Evolutionary conservation across 331 rosid species (phyloP).

Genomic region (Rhamnella rubrinervis): DNA sequence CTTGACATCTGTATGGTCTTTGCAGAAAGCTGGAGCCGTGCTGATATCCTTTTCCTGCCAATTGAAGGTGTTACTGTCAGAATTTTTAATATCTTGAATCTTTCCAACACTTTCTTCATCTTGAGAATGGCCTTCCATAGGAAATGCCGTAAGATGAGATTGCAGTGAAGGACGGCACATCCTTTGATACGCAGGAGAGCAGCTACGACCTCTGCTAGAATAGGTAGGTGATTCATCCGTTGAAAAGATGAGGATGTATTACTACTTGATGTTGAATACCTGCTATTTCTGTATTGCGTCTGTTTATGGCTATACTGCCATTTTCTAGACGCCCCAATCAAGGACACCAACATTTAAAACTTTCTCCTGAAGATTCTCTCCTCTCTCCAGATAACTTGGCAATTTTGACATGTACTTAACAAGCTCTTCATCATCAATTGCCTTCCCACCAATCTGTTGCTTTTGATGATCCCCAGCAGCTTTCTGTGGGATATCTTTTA

Average conservation of each 20-base stretch:
- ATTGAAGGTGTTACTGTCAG: slow-evolving; percentile 23
- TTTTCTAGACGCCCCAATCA: slow-evolving; percentile 83
- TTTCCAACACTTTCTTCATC: slow-evolving; percentile 34
- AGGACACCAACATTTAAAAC: slow-evolving; percentile 90
- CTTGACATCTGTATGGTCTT: slow-evolving; percentile 27
- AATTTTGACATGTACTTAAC: slow-evolving; percentile 83
- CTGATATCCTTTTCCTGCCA: slow-evolving; percentile 30
- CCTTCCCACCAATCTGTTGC: slow-evolving; percentile 39
- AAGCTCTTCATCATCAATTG: slow-evolving; percentile 66
- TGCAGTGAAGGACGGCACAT: slow-evolving; percentile 46
- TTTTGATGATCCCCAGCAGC: slow-evolving; percentile 38
- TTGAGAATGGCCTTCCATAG: slow-evolving; percentile 32
- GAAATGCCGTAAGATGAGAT: slow-evolving; percentile 46
- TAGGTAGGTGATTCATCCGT: slow-evolving; percentile 48
- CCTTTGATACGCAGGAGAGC: slow-evolving; percentile 54
- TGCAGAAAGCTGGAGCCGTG: slow-evolving; percentile 36
- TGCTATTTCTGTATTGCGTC: slow-evolving; percentile 37
- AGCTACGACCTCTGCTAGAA: slow-evolving; percentile 48
- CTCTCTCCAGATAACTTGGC: slow-evolving; percentile 84
- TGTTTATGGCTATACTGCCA: slow-evolving; percentile 64
- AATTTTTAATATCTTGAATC: slow-evolving; percentile 30
- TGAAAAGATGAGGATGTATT: slow-evolving; percentile 53
- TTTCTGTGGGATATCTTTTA: slow-evolving; percentile 34
- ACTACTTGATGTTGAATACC: slow-evolving; percentile 50
- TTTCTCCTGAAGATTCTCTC: slow-evolving; percentile 58